phyloP scores from a whole-genome alignment of 2,329 filamentous ascomycete species.

The Xylariaceae sp. region DNA sequence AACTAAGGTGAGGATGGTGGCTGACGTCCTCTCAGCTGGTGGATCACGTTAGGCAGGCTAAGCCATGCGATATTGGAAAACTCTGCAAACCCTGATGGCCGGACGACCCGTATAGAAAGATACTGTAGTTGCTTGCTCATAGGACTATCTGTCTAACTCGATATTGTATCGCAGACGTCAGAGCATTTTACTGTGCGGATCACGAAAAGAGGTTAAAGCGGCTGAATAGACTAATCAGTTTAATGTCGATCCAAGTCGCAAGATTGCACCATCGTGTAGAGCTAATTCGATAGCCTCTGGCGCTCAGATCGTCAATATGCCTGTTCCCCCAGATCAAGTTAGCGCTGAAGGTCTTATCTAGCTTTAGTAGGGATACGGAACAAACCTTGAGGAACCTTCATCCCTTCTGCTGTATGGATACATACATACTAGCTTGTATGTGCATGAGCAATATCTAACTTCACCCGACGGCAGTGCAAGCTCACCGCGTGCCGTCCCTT shows the following conservation, averaged over 20 bases:
- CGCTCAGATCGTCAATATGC: background rate
- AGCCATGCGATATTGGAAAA: background rate
- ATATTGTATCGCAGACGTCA: background rate
- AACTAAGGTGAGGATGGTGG: constrained; percentile 14
- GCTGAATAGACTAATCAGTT: constrained; percentile 8
- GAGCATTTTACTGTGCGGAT: background rate
- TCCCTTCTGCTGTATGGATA: constrained; percentile 11
- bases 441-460: constrained; percentile 17
- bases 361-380: constrained; percentile 4
- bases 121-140: background rate
- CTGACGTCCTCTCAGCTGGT: constrained; percentile 7
- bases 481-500: constrained; percentile 24
- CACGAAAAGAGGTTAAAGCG: constrained; percentile 9
- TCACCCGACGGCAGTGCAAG: constrained; percentile 17
- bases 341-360: background rate
- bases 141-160: background rate
- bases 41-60: background rate
- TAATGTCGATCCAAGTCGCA: constrained; percentile 15
- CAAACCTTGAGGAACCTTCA: constrained; percentile 16
- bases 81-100: background rate
- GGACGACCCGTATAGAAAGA: background rate
- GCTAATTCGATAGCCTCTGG: background rate
- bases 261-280: background rate
- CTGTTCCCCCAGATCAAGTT: background rate
- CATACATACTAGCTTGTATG: no score